Base-by-base conservation (phyloP, 306 rosid species). In the Gynostemma pentaphyllum region DNA sequence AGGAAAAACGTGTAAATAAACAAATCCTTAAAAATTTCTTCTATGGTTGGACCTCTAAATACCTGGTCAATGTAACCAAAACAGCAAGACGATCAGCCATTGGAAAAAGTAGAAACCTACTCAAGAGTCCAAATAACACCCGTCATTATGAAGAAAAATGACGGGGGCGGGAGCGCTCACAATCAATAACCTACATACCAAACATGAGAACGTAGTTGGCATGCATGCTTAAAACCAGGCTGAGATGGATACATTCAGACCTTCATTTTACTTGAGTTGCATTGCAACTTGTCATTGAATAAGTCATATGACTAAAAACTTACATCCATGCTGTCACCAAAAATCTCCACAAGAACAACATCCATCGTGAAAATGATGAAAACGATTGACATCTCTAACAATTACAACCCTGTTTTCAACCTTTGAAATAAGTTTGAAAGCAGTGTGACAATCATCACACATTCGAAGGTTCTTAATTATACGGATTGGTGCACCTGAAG, bases 361-460 rank as follows among this genome's bases (percentile, higher is more conserved):
- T 23, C 72, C 76, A 56, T 72, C 63, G 14, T 57, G 47, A 27
- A 72, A 72, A 72, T 72, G 76, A 66, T 72, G 71, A 45, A 72
- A 66, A 7, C 72, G 67, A 49, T 66, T 72, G 45, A 37, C 72
- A 47, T 72, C 76, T 67, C 76, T 56, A 57, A 72, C 68, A 30
- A 72, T 48, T 54, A 72, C 47, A 68, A 18, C 13, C 68, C 72
- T 66, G 45, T 57, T 49, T 27, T 44, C 36, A 39, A 66, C 63
- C 46, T 66, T 47, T 8, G 76, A 66, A 48, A 72, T 72, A 47
- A 72, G 67, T 66, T 72, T 72, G n/a, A 67, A 51, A 39, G 72
- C 76, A 39, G 23, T 27, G 50, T 72, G 76, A 48, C 76, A 72
- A 59, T 72, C 76, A 72, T 66, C 67, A 41, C 71, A 72, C 71